Evolutionary conservation across 2,329 filamentous ascomycete genomes (phyloP), one percentile per base, ranked within the genome.

Genomic region (Karstenula rhodostoma): DNA sequence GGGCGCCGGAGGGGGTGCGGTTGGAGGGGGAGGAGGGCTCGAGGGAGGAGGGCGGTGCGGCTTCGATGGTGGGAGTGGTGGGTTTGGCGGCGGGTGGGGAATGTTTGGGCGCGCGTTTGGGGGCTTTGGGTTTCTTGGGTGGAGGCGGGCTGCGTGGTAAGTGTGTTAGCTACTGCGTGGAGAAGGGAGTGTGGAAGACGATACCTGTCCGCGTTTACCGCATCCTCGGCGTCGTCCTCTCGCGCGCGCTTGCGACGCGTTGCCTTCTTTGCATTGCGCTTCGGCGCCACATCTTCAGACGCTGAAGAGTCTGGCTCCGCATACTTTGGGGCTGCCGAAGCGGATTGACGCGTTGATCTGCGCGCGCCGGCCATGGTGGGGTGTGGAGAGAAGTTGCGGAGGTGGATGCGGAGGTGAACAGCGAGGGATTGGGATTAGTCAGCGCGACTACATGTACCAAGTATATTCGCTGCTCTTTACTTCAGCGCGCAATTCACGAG

Each of bases 211-310:
- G 61, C 58, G 15, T 62, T 48, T 19, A 50, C 56, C 2, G 60
- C 58, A 22, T 65, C 56, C 6, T 65, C 60, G 3, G 57, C 63
- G 6, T 67, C 65, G 9, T 64, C 62, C 15, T 67, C 63, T n/a
- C 71, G 67, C 6, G 52, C 60, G 60, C 72, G 74, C 59, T 76
- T 75, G 40, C 66, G 67, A 65, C 67, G 69, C 67, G 69, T 72
- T 48, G 63, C 12, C 49, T 69, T 71, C 49, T 63, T 66, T 35
- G 42, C 65, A 63, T 68, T 71, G 60, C 65, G 64, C 56, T 64
- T 72, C n/a, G 60, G 32, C 15, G 25, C 50, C 43, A 59, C 60
- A 8, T 66, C 58, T 46, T 70, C 68, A 2, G 62, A 61, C 2
- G 62, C 55, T 1, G 66, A 60, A 6, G 66, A 61, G 57, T 59